A percentile compares a stretch with the other conserved stretches of the same genome.
These are phyloP conservation scores for Purpureocillium takamizusanense DNA, from an alignment of 2,329 filamentous ascomycete species.

Conservation along the genomic window DNA sequence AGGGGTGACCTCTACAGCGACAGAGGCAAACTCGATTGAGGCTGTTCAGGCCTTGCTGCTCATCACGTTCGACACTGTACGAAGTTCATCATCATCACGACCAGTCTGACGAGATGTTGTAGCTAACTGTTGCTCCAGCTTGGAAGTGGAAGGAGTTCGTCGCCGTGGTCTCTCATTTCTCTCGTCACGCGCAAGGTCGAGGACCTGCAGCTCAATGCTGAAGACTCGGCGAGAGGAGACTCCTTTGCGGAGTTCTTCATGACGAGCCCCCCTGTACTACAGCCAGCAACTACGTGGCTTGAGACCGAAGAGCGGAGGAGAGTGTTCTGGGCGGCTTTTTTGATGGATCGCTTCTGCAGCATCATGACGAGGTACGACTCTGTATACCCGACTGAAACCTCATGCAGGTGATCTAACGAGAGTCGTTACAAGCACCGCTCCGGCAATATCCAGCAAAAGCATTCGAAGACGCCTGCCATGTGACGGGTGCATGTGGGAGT, in stretches of 20 bases:
- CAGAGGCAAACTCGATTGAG: conserved; percentile 6
- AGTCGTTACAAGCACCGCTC: conserved; percentile 20
- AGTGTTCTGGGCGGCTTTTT: conserved; percentile 32
- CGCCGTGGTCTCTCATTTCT: conserved; percentile 5
- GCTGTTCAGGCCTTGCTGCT: conserved; percentile 6
- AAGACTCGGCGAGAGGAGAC: conserved; percentile 11
- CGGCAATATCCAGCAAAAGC: neutral
- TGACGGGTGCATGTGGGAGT: conserved; percentile 28
- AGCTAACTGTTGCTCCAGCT: neutral
- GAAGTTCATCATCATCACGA: neutral
- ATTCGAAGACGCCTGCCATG: conserved; percentile 26
- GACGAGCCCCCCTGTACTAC: neutral
- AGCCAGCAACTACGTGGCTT: conserved; percentile 19
- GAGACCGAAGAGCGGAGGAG: conserved; percentile 28
- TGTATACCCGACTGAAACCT: no score
- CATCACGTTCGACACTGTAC: conserved; percentile 4
- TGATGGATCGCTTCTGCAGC: conserved; percentile 29
- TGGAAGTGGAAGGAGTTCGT: conserved; percentile 4
- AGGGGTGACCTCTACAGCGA: neutral
- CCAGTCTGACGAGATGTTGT: neutral
- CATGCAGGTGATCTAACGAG: no score
- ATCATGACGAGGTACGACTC: conserved; percentile 27
- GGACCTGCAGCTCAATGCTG: conserved; percentile 1
- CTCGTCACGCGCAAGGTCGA: conserved; percentile 6
- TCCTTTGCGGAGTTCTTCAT: conserved; percentile 24